A percentile compares a stretch with the other conserved stretches of the same genome.
Conservation (phyloP, 106 monocot genomes). For the Acorus gramineus region DNA sequence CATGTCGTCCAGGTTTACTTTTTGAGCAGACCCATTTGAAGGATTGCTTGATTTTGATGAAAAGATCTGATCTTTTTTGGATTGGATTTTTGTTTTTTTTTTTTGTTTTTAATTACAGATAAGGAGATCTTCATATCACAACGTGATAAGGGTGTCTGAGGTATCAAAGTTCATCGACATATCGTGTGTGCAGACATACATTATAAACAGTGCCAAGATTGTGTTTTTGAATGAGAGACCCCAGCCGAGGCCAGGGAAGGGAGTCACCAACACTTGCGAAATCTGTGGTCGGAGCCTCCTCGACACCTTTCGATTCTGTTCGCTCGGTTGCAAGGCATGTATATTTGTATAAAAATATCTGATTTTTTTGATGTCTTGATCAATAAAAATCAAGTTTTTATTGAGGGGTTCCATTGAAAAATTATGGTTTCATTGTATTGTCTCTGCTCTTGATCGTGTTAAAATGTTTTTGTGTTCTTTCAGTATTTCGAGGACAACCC, state of each 20-base stretch:
- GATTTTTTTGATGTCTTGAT: too few relatives aligned
- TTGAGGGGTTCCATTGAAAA: too few relatives aligned
- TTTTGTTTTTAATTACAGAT: slow-evolving; percentile 30
- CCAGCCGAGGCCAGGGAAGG: slow-evolving; percentile 89
- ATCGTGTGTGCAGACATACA: slow-evolving; percentile 80
- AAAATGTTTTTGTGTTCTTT: too few relatives aligned
- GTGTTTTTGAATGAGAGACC: slow-evolving; percentile 90
- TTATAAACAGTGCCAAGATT: slow-evolving; percentile 98
- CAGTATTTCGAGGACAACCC: too few relatives aligned
- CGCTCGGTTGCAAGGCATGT: slow-evolving; percentile 86
- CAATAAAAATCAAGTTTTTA: too few relatives aligned
- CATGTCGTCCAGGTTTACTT: slow-evolving; percentile 67
- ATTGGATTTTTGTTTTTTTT: not conserved
- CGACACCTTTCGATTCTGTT: slow-evolving; percentile 91
- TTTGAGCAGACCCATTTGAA: not conserved
- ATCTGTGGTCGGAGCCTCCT: slow-evolving; percentile 76
- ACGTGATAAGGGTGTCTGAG: slow-evolving; percentile 91
- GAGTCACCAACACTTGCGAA: slow-evolving; percentile 91
- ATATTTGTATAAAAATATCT: too few relatives aligned
- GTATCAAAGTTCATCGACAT: slow-evolving; percentile 95
- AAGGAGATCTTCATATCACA: slow-evolving; percentile 89
- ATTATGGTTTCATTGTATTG: too few relatives aligned
- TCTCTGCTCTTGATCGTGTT: too few relatives aligned
- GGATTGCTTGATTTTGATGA: not conserved
- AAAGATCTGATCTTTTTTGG: not conserved